These are phyloP conservation scores for Eutrema heterophyllum DNA, from an alignment of 345 rosid genomes.

Conservation along the genomic window DNA sequence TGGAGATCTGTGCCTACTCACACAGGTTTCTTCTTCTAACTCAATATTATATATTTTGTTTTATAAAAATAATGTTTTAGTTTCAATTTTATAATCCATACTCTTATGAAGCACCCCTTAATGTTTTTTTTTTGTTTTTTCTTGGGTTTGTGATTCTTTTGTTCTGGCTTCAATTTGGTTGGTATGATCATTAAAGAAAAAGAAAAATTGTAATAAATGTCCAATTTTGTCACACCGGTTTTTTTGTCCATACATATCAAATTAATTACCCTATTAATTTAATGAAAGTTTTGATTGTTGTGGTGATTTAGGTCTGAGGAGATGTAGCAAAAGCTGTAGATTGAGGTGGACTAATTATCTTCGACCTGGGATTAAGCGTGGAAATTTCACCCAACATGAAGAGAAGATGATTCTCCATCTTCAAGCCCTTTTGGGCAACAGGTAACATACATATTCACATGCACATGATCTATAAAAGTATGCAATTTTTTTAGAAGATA, in stretches of 20 bases:
- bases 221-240: background rate
- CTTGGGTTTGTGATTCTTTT: constrained; percentile 26
- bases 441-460: constrained; percentile 43
- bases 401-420: constrained; percentile 94
- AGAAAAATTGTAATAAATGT: constrained; percentile 25
- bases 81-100: background rate
- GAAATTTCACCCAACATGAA: constrained; percentile 80
- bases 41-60: background rate
- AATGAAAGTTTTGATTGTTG: background rate
- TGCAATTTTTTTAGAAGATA: background rate
- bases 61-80: background rate
- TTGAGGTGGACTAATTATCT: constrained; percentile 96
- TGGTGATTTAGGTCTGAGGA: constrained; percentile 59
- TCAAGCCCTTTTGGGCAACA: constrained; percentile 93
- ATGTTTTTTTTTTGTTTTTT: constrained; percentile 14
- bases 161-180: constrained; percentile 30
- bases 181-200: constrained; percentile 48
- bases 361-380: constrained; percentile 87
- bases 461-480: constrained; percentile 1
- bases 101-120: constrained; percentile 6
- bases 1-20: constrained; percentile 90
- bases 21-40: constrained; percentile 46
- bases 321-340: constrained; percentile 98
- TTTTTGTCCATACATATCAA: constrained; percentile 18
- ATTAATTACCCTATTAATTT: background rate